Evolutionary conservation across 768 basidiomycete genomes (phyloP).

Genomic region (Cystofilobasidium ferigula): DNA sequence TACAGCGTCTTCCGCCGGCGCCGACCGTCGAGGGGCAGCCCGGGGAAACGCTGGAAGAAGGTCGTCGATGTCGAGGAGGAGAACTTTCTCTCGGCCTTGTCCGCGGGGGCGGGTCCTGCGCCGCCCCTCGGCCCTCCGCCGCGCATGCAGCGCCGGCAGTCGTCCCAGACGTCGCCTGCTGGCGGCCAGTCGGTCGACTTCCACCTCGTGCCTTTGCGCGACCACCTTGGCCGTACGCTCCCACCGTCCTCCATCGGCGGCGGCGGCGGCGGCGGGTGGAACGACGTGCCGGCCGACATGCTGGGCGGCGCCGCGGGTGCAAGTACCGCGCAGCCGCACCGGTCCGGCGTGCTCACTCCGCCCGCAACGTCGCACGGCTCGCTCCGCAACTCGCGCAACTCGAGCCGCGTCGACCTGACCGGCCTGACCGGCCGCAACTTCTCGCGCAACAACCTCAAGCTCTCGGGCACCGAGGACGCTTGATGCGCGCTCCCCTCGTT

Average conservation of each 20-base stretch:
- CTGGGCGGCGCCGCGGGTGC: not conserved
- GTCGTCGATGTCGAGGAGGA: slow-evolving; percentile 14
- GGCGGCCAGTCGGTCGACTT: slow-evolving; percentile 19
- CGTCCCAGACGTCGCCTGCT: not conserved
- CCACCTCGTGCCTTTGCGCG: slow-evolving; percentile 18
- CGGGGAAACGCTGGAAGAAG: slow-evolving; percentile 6
- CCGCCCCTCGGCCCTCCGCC: not conserved
- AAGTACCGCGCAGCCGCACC: not conserved
- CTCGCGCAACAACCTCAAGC: slow-evolving; percentile 1
- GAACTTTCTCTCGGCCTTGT: not conserved
- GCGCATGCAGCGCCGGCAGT: not conserved
- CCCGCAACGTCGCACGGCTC: not conserved
- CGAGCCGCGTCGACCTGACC: slow-evolving; percentile 10
- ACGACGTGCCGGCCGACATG: slow-evolving; percentile 14
- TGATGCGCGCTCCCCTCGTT: not conserved
- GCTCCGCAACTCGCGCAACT: not conserved
- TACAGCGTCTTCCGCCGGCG: not conserved
- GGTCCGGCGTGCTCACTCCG: not conserved
- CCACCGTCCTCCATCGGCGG: not conserved
- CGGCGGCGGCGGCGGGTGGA: slow-evolving; percentile 12
- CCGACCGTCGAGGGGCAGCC: not conserved
- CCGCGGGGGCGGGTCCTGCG: not conserved
- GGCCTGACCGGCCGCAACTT: slow-evolving; percentile 15
- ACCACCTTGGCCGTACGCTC: slow-evolving; percentile 13
- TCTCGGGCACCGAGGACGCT: not conserved